Evolutionary conservation across 345 rosid genomes (phyloP), one percentile per base, ranked within the genome.

Genomic region (Populus tremula): DNA sequence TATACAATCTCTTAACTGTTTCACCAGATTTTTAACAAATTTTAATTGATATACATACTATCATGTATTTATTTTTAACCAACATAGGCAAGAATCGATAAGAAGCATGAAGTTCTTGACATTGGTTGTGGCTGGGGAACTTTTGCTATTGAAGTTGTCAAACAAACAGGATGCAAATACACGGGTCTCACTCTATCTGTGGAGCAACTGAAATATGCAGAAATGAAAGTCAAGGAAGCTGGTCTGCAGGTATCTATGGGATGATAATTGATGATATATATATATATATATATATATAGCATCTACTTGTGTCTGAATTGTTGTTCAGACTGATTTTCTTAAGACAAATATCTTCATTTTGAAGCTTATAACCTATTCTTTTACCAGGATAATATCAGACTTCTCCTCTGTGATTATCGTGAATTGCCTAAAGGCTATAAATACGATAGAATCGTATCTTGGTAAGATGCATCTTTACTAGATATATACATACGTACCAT

Each of bases 41-140:
- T 49, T 49, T 49, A 49, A 49, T 49, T 1, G 54, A 49, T 49
- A 49, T 17, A 49, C 21, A 49, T 49, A 5, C 21, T 49, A 17
- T 49, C 54, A 49, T 49, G 8, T 49, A 49, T 49, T 49, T 49
- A 49, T 49, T 53, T 47, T 64, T 36, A n/a, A 41, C 3, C 6
- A 45, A 74, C 76, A 18, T 43, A 91, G 97, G 91, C 93, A 13
- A 86, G 91, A 81, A 82, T 95, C 72, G 80, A 73, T 47, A 88
- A 86, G 74, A 63, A 80, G 7, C 92, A 93, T 70, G 91, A 90
- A 80, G 84, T 95, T 82, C 91, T 95, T 8, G 98, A 95, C 79
- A 91, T 95, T 59, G 99, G 99, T 38, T 90, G 89, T 35, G 99
- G 99, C 29, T 95, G 99, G 99, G 99, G 99, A 80, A 83, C 91